phyloP scores from a whole-genome alignment of 768 basidiomycete species.

The Psilocybe tampanensis region DNA sequence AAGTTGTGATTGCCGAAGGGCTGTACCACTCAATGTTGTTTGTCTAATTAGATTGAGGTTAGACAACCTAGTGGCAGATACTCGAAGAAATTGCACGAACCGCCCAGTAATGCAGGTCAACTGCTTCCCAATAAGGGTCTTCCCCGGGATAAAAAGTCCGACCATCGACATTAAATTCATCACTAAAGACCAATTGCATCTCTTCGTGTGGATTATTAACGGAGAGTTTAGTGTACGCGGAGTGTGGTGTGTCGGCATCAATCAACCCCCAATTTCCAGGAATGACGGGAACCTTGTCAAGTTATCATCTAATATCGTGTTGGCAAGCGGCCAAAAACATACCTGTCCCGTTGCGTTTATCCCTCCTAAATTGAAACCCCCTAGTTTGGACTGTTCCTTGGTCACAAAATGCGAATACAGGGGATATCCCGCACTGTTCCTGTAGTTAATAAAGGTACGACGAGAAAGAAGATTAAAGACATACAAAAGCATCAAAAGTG shows the following conservation, averaged over 20 bases:
- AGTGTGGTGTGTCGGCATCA: constrained; percentile 72
- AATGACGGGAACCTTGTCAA: constrained; percentile 55
- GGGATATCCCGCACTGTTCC: constrained; percentile 63
- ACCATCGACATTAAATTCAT: constrained; percentile 83
- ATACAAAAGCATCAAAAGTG: constrained; percentile 63
- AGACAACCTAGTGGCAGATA: neutral
- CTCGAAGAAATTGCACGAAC: constrained; percentile 30
- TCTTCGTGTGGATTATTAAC: constrained; percentile 53
- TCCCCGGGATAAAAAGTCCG: constrained; percentile 87
- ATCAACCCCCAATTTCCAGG: constrained; percentile 71
- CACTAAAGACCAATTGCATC: constrained; percentile 79
- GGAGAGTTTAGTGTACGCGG: constrained; percentile 54
- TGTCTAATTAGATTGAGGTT: constrained; percentile 39
- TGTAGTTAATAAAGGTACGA: constrained; percentile 1
- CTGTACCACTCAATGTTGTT: constrained; percentile 90
- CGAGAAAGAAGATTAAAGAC: constrained; percentile 21
- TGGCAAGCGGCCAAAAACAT: neutral
- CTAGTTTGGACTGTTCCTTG: constrained; percentile 45
- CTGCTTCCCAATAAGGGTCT: constrained; percentile 90
- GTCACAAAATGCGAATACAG: constrained; percentile 58
- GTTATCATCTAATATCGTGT: neutral
- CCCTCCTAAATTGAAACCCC: constrained; percentile 76
- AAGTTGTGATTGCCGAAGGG: constrained; percentile 76
- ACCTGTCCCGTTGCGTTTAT: constrained; percentile 79
- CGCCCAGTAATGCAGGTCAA: constrained; percentile 79